phyloP scores from a whole-genome alignment of 169 alveolate species.

The Eimeria sp. region DNA sequence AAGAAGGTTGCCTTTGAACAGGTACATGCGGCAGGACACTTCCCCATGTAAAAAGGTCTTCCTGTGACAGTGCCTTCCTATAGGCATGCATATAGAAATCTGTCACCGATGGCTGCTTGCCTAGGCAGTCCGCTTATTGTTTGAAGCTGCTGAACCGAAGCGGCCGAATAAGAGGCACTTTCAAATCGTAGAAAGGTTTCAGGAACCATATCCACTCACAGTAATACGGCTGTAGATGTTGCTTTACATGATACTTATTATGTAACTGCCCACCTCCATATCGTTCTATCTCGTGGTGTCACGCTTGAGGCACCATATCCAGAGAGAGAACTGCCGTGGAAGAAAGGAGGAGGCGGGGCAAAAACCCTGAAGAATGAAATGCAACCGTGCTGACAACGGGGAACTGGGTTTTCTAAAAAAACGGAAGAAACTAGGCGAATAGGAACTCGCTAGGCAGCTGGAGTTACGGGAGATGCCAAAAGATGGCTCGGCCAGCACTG shows the following conservation, averaged over 20 bases:
- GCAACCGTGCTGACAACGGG: background rate
- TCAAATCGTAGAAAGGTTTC: no score
- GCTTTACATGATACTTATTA: no score
- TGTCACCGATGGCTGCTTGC: background rate
- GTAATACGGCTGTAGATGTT: no score
- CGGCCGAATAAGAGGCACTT: background rate
- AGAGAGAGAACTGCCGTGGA: background rate
- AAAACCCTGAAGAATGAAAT: background rate
- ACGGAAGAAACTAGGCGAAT: background rate
- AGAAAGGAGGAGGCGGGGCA: background rate
- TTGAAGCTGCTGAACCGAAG: background rate
- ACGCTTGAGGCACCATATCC: no score
- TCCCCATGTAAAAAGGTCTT: background rate
- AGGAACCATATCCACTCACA: no score
- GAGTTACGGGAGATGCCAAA: background rate
- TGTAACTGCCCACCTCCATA: no score
- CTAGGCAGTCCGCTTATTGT: background rate
- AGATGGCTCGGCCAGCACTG: background rate
- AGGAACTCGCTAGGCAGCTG: background rate
- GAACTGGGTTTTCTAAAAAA: background rate
- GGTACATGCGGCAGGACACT: background rate
- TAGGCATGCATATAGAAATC: background rate
- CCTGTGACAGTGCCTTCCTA: background rate
- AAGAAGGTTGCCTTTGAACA: background rate
- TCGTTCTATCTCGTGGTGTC: no score